Conservation (phyloP, 176 grass and related monocot species). For the Zizania latifolia region DNA sequence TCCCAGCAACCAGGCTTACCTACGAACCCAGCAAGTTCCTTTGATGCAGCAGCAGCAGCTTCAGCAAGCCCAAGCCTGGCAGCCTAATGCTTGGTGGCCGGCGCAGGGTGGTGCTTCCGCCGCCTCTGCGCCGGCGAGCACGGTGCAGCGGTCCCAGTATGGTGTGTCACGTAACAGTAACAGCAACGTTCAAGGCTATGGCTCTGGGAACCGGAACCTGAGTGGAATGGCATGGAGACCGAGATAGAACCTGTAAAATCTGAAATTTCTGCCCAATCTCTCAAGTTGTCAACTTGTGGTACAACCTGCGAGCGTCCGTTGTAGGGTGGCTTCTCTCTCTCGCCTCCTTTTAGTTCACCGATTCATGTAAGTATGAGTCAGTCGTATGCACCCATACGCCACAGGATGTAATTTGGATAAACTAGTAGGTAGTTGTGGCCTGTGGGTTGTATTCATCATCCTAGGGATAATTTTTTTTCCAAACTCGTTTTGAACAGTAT, state of each 20-base stretch:
- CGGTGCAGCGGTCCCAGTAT: slow-evolving; percentile 34
- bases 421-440: slow-evolving; percentile 22
- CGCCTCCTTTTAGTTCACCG: not conserved
- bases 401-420: slow-evolving; percentile 39
- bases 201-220: slow-evolving; percentile 3
- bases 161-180: slow-evolving; percentile 4
- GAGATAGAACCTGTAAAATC: slow-evolving; percentile 25
- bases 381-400: slow-evolving; percentile 23
- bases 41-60: slow-evolving; percentile 29
- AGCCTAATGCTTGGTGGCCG: slow-evolving; percentile 30
- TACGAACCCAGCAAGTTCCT: slow-evolving; percentile 13
- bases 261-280: slow-evolving; percentile 10
- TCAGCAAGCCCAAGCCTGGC: slow-evolving; percentile 29
- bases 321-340: not conserved
- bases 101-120: not conserved
- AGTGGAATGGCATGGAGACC: slow-evolving; percentile 29
- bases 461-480: not conserved
- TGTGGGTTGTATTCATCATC: slow-evolving; percentile 29
- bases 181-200: slow-evolving; percentile 30
- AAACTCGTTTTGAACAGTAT: not conserved
- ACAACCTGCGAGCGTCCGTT: slow-evolving; percentile 21
- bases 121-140: not conserved
- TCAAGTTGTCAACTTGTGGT: slow-evolving; percentile 8
- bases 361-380: slow-evolving; percentile 33
- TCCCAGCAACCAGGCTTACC: slow-evolving; percentile 1